phyloP scores from a whole-genome alignment of 2,329 filamentous ascomycete species.

The Blastomyces emzantsi region DNA sequence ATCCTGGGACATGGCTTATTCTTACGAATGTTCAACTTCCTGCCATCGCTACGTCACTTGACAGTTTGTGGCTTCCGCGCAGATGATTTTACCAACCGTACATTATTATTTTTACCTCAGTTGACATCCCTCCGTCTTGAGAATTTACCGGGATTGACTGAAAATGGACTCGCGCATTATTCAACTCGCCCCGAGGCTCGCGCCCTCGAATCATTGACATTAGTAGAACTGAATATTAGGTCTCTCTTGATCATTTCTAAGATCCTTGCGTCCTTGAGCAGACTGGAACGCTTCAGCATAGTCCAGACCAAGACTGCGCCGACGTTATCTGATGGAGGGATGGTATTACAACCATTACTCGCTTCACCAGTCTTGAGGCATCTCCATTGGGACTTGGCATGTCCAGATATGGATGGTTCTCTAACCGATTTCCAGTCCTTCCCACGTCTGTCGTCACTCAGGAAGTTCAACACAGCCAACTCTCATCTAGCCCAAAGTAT shows the following conservation, averaged over 20 bases:
- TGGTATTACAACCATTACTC: constrained; percentile 41
- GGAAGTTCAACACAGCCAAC: constrained; percentile 31
- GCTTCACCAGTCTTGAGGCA: constrained; percentile 42
- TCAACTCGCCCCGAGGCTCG: constrained; percentile 38
- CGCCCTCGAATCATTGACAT: constrained; percentile 39
- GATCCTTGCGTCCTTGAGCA: constrained; percentile 40
- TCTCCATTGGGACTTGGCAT: constrained; percentile 49
- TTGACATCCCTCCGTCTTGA: constrained; percentile 48
- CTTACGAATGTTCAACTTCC: constrained; percentile 43
- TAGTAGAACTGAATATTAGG: constrained; percentile 47
- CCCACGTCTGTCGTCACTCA: constrained; percentile 29
- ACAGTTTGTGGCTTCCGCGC: constrained; percentile 46
- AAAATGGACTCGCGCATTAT: constrained; percentile 46
- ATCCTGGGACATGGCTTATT: constrained; percentile 48
- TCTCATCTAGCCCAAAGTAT: constrained; percentile 39
- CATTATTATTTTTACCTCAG: constrained; percentile 45
- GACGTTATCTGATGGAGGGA: constrained; percentile 33
- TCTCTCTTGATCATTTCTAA: constrained; percentile 45
- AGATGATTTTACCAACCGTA: constrained; percentile 47
- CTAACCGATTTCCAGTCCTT: constrained; percentile 31
- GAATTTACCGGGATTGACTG: constrained; percentile 47
- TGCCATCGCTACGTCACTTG: constrained; percentile 47
- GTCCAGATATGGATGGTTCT: constrained; percentile 29
- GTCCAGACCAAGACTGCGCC: constrained; percentile 44
- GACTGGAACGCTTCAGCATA: constrained; percentile 44